phyloP scores from a whole-genome alignment of 495 filamentous ascomycete genomes.

The Usnea hakonensis region DNA sequence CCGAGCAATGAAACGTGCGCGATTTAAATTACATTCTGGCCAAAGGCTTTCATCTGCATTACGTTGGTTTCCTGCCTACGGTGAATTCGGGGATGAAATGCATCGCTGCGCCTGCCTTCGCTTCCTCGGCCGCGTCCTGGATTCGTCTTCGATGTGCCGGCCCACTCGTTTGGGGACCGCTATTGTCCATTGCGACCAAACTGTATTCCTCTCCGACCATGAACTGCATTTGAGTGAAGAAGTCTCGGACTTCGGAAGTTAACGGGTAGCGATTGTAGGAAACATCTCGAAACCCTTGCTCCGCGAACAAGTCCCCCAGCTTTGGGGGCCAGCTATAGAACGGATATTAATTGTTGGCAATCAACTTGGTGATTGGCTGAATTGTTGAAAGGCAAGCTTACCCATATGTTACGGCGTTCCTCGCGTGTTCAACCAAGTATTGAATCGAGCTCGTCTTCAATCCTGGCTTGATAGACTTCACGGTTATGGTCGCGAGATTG shows the following conservation, averaged over 20 bases:
- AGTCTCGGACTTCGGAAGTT: neutral
- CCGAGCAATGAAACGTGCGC: too few species aligned
- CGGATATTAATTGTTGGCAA: neutral
- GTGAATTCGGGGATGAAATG: neutral
- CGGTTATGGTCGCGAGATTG: neutral
- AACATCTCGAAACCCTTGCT: neutral
- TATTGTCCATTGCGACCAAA: constrained; percentile 12
- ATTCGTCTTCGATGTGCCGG: constrained; percentile 4
- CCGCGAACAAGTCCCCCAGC: neutral
- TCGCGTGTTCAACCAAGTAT: neutral
- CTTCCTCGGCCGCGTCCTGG: constrained; percentile 4
- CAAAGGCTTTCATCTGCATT: too few species aligned
- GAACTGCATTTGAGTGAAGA: constrained; percentile 14
- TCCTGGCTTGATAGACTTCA: neutral
- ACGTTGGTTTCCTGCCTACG: neutral
- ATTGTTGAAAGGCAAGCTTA: neutral
- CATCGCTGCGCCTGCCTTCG: neutral
- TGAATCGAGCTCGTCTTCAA: neutral
- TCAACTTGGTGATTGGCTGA: neutral
- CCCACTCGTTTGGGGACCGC: neutral
- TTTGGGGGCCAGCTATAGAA: constrained; percentile 8
- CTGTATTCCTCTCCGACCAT: constrained; percentile 9
- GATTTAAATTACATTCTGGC: too few species aligned
- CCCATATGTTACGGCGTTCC: neutral
- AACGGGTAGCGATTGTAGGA: neutral